Conservation (phyloP, 2,329 filamentous ascomycete genomes). For the Pyrenochaeta sp. region DNA sequence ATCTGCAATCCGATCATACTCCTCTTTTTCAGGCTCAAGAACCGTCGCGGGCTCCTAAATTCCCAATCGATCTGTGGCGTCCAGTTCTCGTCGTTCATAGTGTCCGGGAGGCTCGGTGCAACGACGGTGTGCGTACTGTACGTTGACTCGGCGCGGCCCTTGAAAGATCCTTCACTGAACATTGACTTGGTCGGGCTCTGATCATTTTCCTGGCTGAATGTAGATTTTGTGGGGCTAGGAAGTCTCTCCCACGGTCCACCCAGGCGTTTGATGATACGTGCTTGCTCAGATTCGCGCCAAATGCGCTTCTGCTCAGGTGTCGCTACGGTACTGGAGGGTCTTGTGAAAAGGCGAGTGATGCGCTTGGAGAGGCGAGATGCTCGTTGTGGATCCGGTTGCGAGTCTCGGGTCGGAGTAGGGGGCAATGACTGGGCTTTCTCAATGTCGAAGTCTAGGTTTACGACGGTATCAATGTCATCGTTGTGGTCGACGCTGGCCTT, state of each 20-base stretch:
- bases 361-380: constrained; percentile 13
- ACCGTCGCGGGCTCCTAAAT: constrained; percentile 23
- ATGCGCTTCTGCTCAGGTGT: no score
- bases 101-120: constrained; percentile 29
- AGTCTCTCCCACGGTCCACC: constrained; percentile 29
- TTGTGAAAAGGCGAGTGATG: constrained; percentile 8
- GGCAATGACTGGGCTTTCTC: constrained; percentile 1
- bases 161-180: constrained; percentile 2
- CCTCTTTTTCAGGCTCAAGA: constrained; percentile 28
- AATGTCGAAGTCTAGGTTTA: constrained; percentile 4
- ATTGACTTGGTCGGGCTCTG: constrained; percentile 6
- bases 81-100: constrained; percentile 23
- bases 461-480: background rate
- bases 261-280: constrained; percentile 27
- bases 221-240: background rate
- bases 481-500: background rate
- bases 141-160: constrained; percentile 7
- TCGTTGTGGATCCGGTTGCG: constrained; percentile 4
- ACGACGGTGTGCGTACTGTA: background rate
- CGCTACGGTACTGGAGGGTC: background rate
- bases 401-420: background rate
- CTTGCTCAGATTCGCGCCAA: constrained; percentile 14
- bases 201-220: no score
- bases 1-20: constrained; percentile 6
- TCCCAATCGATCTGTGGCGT: constrained; percentile 31